Conservation (phyloP, 73 alveolate species). For the Paramecium caudatum region DNA sequence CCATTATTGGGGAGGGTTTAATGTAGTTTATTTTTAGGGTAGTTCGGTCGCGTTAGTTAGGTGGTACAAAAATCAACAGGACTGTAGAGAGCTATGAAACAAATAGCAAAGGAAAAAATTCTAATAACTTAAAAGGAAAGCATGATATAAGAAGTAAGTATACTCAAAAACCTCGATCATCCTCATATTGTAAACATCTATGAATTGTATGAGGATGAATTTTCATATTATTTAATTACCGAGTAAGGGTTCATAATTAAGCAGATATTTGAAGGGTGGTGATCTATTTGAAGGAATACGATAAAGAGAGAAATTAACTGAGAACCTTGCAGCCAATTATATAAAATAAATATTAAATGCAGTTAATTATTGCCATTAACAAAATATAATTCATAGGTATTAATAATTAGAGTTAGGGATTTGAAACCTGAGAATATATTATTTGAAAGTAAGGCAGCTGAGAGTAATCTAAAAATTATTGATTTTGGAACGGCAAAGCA, state of each 20-base stretch:
- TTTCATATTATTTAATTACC: conserved; percentile 68
- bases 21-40: neutral
- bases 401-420: neutral
- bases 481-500: conserved; percentile 76
- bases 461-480: conserved; percentile 45
- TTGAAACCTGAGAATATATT: conserved; percentile 74
- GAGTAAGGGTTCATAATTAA: conserved; percentile 65
- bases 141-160: conserved; percentile 71
- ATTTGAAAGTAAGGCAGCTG: neutral
- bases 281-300: conserved; percentile 74
- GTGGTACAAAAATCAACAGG: conserved; percentile 34
- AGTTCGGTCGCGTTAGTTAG: neutral
- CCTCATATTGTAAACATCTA: conserved; percentile 75
- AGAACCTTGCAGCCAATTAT: conserved; percentile 27
- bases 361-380: conserved; percentile 67
- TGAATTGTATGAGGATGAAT: conserved; percentile 72
- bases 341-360: conserved; percentile 75
- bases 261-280: conserved; percentile 74
- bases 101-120: conserved; percentile 60
- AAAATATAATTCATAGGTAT: conserved; percentile 54
- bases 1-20: conserved; percentile 38
- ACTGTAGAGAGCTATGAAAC: conserved; percentile 71
- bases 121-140: conserved; percentile 58
- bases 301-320: conserved; percentile 41
- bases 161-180: conserved; percentile 78